Evolutionary conservation across 208 protist species (phyloP).

Genomic region (Acanthamoeba divionensis): DNA sequence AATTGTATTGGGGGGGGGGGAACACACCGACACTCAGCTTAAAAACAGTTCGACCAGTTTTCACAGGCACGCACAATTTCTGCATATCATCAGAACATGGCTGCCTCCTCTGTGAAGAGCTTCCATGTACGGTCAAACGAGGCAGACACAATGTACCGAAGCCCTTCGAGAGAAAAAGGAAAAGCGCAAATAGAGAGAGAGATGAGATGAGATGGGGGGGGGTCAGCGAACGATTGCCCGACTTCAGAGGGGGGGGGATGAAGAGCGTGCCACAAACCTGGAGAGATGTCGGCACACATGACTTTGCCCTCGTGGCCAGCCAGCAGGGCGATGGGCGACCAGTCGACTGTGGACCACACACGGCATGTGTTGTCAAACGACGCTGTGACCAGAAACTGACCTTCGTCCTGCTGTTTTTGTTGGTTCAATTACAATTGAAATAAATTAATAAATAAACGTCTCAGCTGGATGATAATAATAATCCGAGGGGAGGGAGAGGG

Average conservation of each 20-base stretch:
- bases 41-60: too few species aligned
- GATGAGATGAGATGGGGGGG: too few species aligned
- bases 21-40: too few species aligned
- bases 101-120: not conserved
- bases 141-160: not conserved
- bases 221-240: too few species aligned
- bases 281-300: not conserved
- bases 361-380: slow-evolving; percentile 12
- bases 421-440: too few species aligned
- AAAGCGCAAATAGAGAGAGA: not conserved
- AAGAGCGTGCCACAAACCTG: too few species aligned
- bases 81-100: not conserved
- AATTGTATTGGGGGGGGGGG: too few species aligned
- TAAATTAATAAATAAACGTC: not conserved
- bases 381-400: slow-evolving; percentile 31
- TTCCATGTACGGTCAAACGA: slow-evolving; percentile 19
- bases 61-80: too few species aligned
- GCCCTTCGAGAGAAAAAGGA: not conserved
- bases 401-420: not conserved
- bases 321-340: not conserved
- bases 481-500: not conserved
- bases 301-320: slow-evolving; percentile 31
- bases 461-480: not conserved
- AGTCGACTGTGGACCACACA: slow-evolving; percentile 24
- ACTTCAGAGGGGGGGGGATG: too few species aligned